Conservation (phyloP, 2,329 filamentous ascomycete species). For the Clonostachys solani region DNA sequence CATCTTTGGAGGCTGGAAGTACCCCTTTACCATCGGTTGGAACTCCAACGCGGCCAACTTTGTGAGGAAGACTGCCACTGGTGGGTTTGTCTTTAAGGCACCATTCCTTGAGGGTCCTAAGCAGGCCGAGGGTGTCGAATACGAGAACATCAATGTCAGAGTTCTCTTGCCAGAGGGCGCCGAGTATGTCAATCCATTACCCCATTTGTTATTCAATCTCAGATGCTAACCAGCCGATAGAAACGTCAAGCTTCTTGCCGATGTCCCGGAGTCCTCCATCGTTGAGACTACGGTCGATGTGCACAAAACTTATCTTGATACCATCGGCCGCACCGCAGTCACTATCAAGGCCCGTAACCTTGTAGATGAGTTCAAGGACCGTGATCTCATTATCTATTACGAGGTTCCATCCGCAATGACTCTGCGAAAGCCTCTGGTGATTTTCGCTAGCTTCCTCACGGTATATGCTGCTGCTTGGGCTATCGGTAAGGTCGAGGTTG, state of each 20-base stretch:
- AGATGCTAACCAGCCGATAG: slow-evolving; percentile 44
- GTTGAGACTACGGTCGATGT: slow-evolving; percentile 53
- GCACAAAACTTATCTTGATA: slow-evolving; percentile 93
- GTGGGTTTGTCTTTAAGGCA: slow-evolving; percentile 81
- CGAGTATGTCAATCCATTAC: slow-evolving; percentile 49
- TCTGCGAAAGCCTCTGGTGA: slow-evolving; percentile 80
- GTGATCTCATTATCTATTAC: slow-evolving; percentile 82
- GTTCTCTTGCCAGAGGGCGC: slow-evolving; percentile 90
- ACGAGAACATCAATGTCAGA: slow-evolving; percentile 73
- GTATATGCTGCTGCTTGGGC: slow-evolving; percentile 73
- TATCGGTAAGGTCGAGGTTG: slow-evolving; percentile 74
- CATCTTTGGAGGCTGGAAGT: slow-evolving; percentile 97
- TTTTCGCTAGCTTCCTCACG: slow-evolving; percentile 69
- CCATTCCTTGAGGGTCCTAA: slow-evolving; percentile 93
- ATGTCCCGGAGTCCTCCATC: slow-evolving; percentile 61
- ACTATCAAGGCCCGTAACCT: slow-evolving; percentile 79
- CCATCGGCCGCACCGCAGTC: slow-evolving; percentile 78
- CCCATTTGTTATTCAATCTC: not conserved
- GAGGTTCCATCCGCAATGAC: slow-evolving; percentile 72
- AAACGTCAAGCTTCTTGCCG: slow-evolving; percentile 73
- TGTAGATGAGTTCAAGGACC: slow-evolving; percentile 84
- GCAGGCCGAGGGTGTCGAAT: slow-evolving; percentile 79
- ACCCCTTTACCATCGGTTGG: slow-evolving; percentile 95
- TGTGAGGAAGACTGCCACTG: slow-evolving; percentile 60
- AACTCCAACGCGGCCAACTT: slow-evolving; percentile 79